A percentile compares a stretch with the other conserved stretches of the same genome.
Evolutionary conservation across 2,329 filamentous ascomycete species (phyloP).

Genomic region (Sporothrix humicola): DNA sequence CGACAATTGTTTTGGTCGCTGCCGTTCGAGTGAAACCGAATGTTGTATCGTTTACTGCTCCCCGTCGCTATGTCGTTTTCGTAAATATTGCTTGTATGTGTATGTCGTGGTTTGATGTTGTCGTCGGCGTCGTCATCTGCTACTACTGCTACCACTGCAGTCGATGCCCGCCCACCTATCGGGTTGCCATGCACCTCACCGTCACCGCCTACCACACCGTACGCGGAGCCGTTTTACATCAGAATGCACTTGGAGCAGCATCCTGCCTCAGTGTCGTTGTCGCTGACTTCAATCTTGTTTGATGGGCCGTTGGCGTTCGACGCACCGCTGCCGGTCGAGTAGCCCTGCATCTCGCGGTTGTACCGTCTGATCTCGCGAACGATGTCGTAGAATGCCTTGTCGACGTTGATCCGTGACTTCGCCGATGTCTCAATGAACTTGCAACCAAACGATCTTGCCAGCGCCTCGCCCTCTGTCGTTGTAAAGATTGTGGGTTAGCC

Average conservation of each 20-base stretch:
- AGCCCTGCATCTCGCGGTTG: conserved; percentile 96
- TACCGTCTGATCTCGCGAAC: conserved; percentile 97
- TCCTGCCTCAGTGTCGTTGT: conserved; percentile 69
- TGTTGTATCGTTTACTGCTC: neutral
- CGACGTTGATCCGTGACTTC: conserved; percentile 97
- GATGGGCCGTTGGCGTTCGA: conserved; percentile 65
- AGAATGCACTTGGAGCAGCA: conserved; percentile 67
- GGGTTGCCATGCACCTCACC: neutral
- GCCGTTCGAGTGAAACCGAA: neutral
- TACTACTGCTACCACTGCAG: neutral
- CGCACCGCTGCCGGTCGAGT: conserved; percentile 72
- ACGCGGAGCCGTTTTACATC: conserved; percentile 33
- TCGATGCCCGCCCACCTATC: neutral
- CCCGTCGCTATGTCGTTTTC: neutral
- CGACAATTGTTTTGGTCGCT: neutral
- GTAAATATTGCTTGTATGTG: neutral
- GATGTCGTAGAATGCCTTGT: conserved; percentile 98
- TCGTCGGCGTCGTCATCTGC: conserved; percentile 8
- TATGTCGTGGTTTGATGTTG: neutral
- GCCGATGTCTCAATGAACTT: conserved; percentile 99
- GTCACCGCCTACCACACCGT: neutral
- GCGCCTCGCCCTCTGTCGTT: conserved; percentile 78
- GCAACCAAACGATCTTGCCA: conserved; percentile 89
- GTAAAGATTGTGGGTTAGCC: conserved; percentile 22
- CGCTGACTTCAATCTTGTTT: conserved; percentile 80